A percentile compares a stretch with the other conserved stretches of the same genome.
Evolutionary conservation across 1,284 basidiomycete genomes (phyloP).

Genomic region (Chondrostereum purpureum): DNA sequence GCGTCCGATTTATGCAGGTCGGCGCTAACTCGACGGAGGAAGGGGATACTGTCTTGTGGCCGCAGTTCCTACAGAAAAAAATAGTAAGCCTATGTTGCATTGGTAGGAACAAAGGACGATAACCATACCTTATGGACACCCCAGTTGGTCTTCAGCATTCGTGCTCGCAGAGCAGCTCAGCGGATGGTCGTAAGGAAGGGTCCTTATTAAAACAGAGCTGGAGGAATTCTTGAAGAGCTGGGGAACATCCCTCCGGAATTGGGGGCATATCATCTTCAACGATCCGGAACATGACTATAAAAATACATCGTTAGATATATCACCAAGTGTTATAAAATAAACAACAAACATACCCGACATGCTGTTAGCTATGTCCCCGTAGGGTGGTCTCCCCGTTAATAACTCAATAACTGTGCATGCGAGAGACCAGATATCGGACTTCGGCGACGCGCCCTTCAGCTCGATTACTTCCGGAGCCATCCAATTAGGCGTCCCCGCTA

Average conservation of each 20-base stretch:
- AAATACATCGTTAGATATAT: too few species aligned
- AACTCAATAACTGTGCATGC: conserved; percentile 93
- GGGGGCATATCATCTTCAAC: conserved; percentile 89
- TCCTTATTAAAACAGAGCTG: conserved; percentile 85
- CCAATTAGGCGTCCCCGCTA: conserved; percentile 95
- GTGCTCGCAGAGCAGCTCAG: conserved; percentile 82
- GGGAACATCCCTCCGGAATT: conserved; percentile 73
- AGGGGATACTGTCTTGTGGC: conserved; percentile 90
- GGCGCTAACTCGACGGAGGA: conserved; percentile 82
- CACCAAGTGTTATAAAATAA: too few species aligned
- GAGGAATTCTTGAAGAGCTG: conserved; percentile 72
- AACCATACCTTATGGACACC: conserved; percentile 60
- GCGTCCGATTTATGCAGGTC: conserved; percentile 72
- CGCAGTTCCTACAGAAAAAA: conserved; percentile 56
- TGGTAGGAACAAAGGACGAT: conserved; percentile 2
- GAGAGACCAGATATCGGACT: conserved; percentile 87
- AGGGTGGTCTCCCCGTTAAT: conserved; percentile 86
- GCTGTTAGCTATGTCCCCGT: conserved; percentile 77
- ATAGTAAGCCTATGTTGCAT: conserved; percentile 7
- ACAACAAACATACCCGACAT: conserved; percentile 78
- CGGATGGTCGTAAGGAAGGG: conserved; percentile 72
- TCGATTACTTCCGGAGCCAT: conserved; percentile 97
- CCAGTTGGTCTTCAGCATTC: conserved; percentile 80
- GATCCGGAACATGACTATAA: conserved; percentile 87
- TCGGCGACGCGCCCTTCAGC: conserved; percentile 67